These are phyloP conservation scores for Beauveria bassiana DNA, from an alignment of 2,329 filamentous ascomycete species.

Conservation along the genomic window DNA sequence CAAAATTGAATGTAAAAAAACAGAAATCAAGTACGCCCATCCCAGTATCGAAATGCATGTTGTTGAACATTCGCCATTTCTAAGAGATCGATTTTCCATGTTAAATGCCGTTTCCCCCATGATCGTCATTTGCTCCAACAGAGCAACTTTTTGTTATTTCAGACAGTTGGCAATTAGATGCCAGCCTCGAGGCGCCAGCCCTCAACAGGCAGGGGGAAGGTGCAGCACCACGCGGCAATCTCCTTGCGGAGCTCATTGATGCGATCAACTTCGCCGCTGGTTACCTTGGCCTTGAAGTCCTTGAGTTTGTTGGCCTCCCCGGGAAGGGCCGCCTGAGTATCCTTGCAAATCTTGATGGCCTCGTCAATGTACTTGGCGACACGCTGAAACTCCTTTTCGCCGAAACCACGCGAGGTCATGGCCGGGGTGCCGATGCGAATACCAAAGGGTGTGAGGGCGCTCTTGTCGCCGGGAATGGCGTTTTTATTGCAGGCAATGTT, in stretches of 20 bases:
- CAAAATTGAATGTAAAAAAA: neutral
- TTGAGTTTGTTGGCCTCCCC: slow-evolving; percentile 99
- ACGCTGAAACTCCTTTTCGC: slow-evolving; percentile 82
- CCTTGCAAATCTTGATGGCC: slow-evolving; percentile 82
- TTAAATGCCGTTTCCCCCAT: slow-evolving; percentile 10
- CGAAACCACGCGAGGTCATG: slow-evolving; percentile 95
- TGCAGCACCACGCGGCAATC: slow-evolving; percentile 77
- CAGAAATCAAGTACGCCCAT: slow-evolving; percentile 1
- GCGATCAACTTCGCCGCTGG: slow-evolving; percentile 67
- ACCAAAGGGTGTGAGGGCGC: slow-evolving; percentile 86
- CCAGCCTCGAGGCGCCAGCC: slow-evolving; percentile 57
- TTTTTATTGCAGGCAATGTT: slow-evolving; percentile 99
- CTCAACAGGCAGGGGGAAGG: slow-evolving; percentile 87
- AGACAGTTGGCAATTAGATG: slow-evolving; percentile 33
- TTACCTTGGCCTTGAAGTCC: slow-evolving; percentile 95
- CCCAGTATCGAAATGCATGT: slow-evolving; percentile 10
- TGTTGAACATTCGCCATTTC: slow-evolving; percentile 13
- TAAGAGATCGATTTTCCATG: slow-evolving; percentile 6
- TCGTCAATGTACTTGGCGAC: slow-evolving; percentile 86
- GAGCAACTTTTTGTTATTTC: neutral
- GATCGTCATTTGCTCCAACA: neutral
- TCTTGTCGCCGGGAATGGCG: slow-evolving; percentile 95
- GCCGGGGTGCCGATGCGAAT: slow-evolving; percentile 94
- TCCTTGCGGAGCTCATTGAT: slow-evolving; percentile 84
- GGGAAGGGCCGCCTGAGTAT: slow-evolving; percentile 74